Evolutionary conservation across 257 asterid species (phyloP).

Genomic region (Coffea canephora): DNA sequence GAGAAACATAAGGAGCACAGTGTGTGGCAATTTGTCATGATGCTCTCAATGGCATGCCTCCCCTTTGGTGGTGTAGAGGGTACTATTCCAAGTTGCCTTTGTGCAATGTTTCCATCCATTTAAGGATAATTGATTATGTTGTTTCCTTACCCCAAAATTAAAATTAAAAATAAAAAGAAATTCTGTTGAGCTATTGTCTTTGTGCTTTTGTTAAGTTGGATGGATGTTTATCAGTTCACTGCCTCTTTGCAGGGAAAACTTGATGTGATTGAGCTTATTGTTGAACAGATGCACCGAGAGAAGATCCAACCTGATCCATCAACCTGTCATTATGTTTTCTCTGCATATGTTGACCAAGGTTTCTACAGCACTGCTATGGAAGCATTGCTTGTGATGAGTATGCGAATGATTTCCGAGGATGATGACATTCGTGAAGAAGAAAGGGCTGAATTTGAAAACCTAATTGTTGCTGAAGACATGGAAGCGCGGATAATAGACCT

Average conservation of each 20-base stretch:
- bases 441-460: conserved; percentile 45
- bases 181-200: neutral
- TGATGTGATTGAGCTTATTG: conserved; percentile 65
- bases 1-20: no score
- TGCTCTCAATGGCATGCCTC: neutral
- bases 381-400: conserved; percentile 76
- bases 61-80: neutral
- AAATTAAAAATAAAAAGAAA: no score
- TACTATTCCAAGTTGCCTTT: neutral
- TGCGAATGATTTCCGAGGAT: conserved; percentile 74
- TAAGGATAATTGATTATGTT: neutral
- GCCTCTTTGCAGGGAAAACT: conserved; percentile 59
- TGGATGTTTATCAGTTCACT: conserved; percentile 8
- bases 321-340: conserved; percentile 62
- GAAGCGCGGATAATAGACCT: conserved; percentile 43
- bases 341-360: conserved; percentile 57
- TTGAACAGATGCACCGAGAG: conserved; percentile 67
- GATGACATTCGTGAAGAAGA: conserved; percentile 41
- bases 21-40: neutral
- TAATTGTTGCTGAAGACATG: conserved; percentile 47
- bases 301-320: conserved; percentile 77
- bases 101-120: neutral
- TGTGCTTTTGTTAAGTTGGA: neutral
- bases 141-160: no score
- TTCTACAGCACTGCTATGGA: conserved; percentile 70